Evolutionary conservation across 495 filamentous ascomycete genomes (phyloP), one percentile per base, ranked within the genome.

Genomic region (Aspergillus kassunensis): DNA sequence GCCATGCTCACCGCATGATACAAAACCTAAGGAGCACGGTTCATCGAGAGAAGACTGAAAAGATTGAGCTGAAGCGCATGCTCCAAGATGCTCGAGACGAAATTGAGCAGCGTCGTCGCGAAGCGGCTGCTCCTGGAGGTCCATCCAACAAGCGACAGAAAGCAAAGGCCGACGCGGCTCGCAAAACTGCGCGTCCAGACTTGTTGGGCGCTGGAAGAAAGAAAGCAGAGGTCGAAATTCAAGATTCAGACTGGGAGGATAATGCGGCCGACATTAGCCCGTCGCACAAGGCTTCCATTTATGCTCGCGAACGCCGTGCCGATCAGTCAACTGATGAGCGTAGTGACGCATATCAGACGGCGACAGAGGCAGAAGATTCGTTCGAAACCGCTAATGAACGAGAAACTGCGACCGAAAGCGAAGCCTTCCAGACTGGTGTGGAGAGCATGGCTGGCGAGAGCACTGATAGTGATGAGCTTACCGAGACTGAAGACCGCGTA

Each of bases 11-110:
- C 61, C 81, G 90, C 40, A 95, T 95, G 80, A 96, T 98, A 46
- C 90, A 97, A 63, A 92, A 89, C 52, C 78, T 97, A 29, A 90
- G 95, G 72, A 88, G 84, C 66, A 96, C 90, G 57, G 88, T 97
- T 44, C 90, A 97, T 65, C 86, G 93, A 21, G 93, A 98, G 70
- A 98, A 96, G 79, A 95, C 92, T 0, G 93, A 98, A 66, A 98
- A 96, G 74, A 80, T 96, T 19, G 93, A 98, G 65, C 78, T 97
- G 40, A 92, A 88, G 67, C 87, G 95, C 48, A 89, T 98, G 83
- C 79, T 98, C 25, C 95, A 96, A 72, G 93, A 98, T 56, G 87
- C 91, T 30, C 83, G 93, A 23, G 93, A 98, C 66, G 95, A 98
- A 59, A 69, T 98, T 20, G 93, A 97, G 69, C 78, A 81, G 54